Conservation (phyloP, 2,329 filamentous ascomycete species). For the Chaetomium strumarium region DNA sequence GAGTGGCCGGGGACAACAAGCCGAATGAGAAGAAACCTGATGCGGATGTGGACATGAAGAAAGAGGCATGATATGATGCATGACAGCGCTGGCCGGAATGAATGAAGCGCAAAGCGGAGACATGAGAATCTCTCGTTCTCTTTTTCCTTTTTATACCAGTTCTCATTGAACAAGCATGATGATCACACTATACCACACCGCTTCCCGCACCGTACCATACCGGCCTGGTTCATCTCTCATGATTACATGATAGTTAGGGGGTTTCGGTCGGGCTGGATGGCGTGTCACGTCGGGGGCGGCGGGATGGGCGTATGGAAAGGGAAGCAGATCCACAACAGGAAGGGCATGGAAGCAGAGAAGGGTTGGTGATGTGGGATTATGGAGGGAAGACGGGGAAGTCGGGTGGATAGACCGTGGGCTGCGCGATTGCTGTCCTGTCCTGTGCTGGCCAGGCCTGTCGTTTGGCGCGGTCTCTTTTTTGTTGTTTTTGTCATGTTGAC, state of each 20-base stretch:
- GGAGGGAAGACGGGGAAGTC: background rate
- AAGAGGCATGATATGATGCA: constrained; percentile 5
- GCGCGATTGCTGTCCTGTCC: background rate
- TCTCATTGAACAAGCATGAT: constrained; percentile 9
- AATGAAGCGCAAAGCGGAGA: constrained; percentile 1
- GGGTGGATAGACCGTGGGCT: background rate
- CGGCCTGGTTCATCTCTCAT: constrained; percentile 1
- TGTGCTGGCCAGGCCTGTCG: background rate
- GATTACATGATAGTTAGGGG: background rate
- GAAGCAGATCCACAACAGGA: too few relatives aligned
- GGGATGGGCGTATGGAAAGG: background rate
- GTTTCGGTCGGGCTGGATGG: background rate
- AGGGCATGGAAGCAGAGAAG: background rate
- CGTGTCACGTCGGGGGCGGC: background rate
- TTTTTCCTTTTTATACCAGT: constrained; percentile 6
- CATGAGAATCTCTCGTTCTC: constrained; percentile 1
- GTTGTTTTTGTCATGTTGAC: background rate
- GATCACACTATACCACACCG: constrained; percentile 8
- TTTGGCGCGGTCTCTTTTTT: background rate
- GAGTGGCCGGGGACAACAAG: background rate
- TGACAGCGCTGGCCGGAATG: background rate
- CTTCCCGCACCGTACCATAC: background rate
- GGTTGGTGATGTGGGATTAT: background rate
- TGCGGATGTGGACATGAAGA: background rate
- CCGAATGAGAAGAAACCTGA: constrained; percentile 1